Evolutionary conservation across 441 rosid genomes (phyloP).

Genomic region (Isatis lusitanica): DNA sequence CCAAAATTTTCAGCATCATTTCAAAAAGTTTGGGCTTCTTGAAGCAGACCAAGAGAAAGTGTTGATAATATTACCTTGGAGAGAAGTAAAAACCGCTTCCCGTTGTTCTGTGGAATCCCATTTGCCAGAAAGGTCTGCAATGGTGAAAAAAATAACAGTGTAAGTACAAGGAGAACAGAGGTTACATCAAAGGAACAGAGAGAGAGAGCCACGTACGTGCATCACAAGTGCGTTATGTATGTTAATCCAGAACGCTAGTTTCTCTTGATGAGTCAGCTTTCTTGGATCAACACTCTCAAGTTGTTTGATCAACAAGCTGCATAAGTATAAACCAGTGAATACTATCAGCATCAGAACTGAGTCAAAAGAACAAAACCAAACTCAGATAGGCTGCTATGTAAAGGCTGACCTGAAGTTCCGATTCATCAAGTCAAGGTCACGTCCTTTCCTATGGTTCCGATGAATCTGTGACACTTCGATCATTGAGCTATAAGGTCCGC

Average conservation of each 20-base stretch:
- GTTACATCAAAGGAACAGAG: slow-evolving; percentile 11
- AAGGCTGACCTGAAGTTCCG: slow-evolving; percentile 69
- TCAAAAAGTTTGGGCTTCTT: background rate
- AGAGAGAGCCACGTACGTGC: slow-evolving; percentile 59
- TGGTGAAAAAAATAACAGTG: background rate
- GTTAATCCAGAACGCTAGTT: slow-evolving; percentile 93
- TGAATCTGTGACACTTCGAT: slow-evolving; percentile 79
- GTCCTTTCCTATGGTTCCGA: slow-evolving; percentile 64
- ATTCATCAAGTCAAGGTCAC: slow-evolving; percentile 69
- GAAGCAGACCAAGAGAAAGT: background rate
- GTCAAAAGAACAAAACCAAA: background rate
- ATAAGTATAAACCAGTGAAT: slow-evolving; percentile 26
- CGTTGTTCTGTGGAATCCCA: slow-evolving; percentile 81
- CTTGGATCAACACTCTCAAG: slow-evolving; percentile 72
- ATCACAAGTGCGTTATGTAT: slow-evolving; percentile 83
- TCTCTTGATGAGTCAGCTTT: slow-evolving; percentile 77
- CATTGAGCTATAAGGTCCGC: slow-evolving; percentile 95
- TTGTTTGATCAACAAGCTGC: slow-evolving; percentile 66
- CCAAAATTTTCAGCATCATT: background rate
- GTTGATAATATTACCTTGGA: slow-evolving; percentile 55
- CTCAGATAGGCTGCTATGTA: background rate
- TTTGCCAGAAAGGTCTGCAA: slow-evolving; percentile 76
- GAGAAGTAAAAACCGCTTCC: slow-evolving; percentile 69
- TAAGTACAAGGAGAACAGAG: background rate
- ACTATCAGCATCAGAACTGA: background rate